Evolutionary conservation across 306 rosid species (phyloP).

Genomic region (Pyrus bretschneideri): DNA sequence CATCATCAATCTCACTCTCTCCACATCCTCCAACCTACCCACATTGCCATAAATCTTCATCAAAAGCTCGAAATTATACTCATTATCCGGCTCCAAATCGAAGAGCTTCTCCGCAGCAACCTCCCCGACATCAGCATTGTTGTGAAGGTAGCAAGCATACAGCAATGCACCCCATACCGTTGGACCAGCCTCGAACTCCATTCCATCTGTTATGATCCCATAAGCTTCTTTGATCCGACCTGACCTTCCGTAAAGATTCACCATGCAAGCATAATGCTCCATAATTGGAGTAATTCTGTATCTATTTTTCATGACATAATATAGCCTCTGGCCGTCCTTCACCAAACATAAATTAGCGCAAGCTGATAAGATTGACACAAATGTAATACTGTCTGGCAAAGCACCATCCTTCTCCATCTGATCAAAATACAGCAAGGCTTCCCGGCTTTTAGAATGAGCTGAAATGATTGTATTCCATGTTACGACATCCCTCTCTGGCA

Average conservation of each 20-base stretch:
- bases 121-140: conserved; percentile 56
- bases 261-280: conserved; percentile 87
- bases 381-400: conserved; percentile 61
- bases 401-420: conserved; percentile 54
- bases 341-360: conserved; percentile 68
- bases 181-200: conserved; percentile 66
- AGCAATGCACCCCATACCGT: conserved; percentile 89
- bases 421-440: conserved; percentile 52
- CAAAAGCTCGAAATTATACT: conserved; percentile 70
- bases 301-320: conserved; percentile 49
- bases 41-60: conserved; percentile 60
- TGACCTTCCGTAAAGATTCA: conserved; percentile 86
- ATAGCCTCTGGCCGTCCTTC: conserved; percentile 59
- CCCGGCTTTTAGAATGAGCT: conserved; percentile 46
- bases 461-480: conserved; percentile 88
- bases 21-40: conserved; percentile 51
- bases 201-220: conserved; percentile 33
- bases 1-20: conserved; percentile 63
- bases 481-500: conserved; percentile 73
- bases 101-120: conserved; percentile 70
- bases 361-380: conserved; percentile 62
- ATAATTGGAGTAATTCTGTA: conserved; percentile 64
- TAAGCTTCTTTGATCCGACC: conserved; percentile 68
- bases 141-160: conserved; percentile 64
- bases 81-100: conserved; percentile 81